phyloP scores from a whole-genome alignment of 768 basidiomycete species.

The Phlebiopsis flavidoalba region DNA sequence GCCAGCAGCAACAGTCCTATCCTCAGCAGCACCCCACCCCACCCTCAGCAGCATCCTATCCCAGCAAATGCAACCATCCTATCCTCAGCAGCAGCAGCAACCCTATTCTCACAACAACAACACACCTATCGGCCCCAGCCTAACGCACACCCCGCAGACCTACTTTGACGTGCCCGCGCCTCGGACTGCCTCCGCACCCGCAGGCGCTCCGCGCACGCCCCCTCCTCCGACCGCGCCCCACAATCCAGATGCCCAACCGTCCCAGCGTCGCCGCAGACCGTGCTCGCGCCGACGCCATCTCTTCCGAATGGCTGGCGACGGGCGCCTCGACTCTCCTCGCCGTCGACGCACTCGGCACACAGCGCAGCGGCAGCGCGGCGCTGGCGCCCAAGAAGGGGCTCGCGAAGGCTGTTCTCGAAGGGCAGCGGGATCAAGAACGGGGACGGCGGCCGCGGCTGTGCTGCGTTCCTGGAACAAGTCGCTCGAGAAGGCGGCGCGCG shows the following conservation, averaged over 20 bases:
- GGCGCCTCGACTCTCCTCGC: neutral
- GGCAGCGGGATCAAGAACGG: neutral
- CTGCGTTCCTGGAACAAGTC: neutral
- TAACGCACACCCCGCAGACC: no score
- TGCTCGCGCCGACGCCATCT: neutral
- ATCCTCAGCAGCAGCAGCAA: no score
- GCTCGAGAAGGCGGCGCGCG: slow-evolving; percentile 6
- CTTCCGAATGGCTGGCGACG: no score
- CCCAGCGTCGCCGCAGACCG: neutral
- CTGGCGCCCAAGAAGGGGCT: neutral
- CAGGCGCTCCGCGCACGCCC: neutral
- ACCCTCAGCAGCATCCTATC: no score
- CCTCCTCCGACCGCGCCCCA: neutral
- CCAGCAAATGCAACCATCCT: no score
- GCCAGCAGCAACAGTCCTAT: no score
- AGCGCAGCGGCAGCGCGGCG: neutral
- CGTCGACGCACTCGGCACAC: neutral
- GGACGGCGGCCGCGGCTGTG: neutral
- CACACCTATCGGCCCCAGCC: no score
- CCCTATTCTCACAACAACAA: no score
- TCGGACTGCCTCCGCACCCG: neutral
- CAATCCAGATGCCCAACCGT: neutral
- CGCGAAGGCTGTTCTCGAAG: neutral
- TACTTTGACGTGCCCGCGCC: no score
- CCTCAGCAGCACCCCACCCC: no score